Conservation (phyloP, 1,284 basidiomycete genomes). For the Ustilago bromivora region DNA sequence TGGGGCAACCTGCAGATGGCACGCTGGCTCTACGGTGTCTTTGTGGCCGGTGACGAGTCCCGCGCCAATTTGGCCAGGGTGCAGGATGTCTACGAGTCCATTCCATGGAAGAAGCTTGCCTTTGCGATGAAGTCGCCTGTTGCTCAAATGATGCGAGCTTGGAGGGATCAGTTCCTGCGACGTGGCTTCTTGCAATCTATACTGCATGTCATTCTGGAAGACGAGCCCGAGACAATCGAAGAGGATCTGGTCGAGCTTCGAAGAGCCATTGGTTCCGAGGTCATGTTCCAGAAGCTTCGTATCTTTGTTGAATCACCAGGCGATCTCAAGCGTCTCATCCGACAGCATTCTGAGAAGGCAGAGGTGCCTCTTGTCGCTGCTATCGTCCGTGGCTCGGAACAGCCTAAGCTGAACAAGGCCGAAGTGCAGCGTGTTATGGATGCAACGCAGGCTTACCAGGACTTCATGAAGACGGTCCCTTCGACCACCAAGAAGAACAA, state of each 20-base stretch:
- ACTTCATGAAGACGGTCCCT: constrained; percentile 57
- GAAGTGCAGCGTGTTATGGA: constrained; percentile 65
- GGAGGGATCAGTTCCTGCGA: constrained; percentile 59
- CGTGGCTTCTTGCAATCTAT: constrained; percentile 58
- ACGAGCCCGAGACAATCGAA: constrained; percentile 62
- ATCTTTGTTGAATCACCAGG: constrained; percentile 61
- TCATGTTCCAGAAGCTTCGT: constrained; percentile 65
- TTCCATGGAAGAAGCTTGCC: constrained; percentile 65
- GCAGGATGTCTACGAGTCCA: constrained; percentile 55
- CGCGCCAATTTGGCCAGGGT: constrained; percentile 60
- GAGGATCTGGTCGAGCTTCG: constrained; percentile 59
- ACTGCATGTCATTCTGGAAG: constrained; percentile 62
- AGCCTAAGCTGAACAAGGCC: constrained; percentile 63
- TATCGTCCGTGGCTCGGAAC: constrained; percentile 64
- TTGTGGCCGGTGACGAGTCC: constrained; percentile 63
- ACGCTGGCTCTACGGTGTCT: constrained; percentile 63
- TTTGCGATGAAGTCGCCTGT: constrained; percentile 63
- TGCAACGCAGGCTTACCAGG: constrained; percentile 59
- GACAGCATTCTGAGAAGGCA: constrained; percentile 58
- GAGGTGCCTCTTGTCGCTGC: constrained; percentile 67
- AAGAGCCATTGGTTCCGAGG: constrained; percentile 53
- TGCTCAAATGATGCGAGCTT: constrained; percentile 55
- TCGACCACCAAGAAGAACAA: constrained; percentile 54
- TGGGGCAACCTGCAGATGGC: constrained; percentile 65
- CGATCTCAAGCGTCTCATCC: constrained; percentile 65